phyloP scores from a whole-genome alignment of 2,329 filamentous ascomycete genomes.

The Emergomyces orientalis region DNA sequence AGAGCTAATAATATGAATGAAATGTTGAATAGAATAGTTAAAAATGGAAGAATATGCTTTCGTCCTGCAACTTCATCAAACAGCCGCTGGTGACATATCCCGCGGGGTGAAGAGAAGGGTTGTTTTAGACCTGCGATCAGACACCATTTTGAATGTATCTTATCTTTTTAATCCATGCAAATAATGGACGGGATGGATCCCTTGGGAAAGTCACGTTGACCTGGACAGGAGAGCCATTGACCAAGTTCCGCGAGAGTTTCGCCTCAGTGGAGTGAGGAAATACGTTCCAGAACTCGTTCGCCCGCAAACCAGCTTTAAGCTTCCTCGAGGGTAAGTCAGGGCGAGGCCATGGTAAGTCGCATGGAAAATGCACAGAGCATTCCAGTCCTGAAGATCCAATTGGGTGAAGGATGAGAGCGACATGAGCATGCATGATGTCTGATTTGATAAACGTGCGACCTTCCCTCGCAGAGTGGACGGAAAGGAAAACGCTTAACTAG shows the following conservation, averaged over 20 bases:
- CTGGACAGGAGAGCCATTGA: background rate
- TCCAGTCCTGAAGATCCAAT: background rate
- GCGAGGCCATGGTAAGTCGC: background rate
- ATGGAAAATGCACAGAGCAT: background rate
- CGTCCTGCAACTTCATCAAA: background rate
- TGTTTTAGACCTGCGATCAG: background rate
- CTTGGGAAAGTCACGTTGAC: background rate
- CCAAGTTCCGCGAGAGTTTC: background rate
- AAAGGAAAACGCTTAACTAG: too few relatives aligned
- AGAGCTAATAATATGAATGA: background rate
- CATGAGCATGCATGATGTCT: background rate
- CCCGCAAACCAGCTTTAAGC: background rate
- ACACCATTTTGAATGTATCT: background rate
- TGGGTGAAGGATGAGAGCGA: background rate
- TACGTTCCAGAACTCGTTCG: background rate
- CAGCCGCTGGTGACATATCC: background rate
- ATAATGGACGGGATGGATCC: background rate
- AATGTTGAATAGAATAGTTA: background rate
- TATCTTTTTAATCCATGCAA: background rate
- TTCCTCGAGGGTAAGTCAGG: background rate
- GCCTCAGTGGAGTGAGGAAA: background rate
- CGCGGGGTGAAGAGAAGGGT: too few relatives aligned
- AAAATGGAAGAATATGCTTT: background rate
- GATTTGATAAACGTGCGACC: background rate
- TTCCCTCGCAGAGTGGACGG: background rate